Evolutionary conservation across 306 rosid species (phyloP).

Genomic region (Hippophae tibetana): DNA sequence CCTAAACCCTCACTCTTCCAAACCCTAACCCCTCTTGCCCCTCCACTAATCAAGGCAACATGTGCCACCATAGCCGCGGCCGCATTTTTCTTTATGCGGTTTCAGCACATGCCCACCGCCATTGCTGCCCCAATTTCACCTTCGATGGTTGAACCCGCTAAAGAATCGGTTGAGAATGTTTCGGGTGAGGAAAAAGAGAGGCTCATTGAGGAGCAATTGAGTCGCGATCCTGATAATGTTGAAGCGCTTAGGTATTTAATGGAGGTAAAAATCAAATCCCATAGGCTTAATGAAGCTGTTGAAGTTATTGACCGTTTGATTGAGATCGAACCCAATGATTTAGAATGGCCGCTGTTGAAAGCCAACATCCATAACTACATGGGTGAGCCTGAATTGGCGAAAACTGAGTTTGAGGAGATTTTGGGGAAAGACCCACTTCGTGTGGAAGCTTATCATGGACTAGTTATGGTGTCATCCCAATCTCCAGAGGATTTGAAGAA

Average conservation of each 20-base stretch:
- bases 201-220: conserved; percentile 34
- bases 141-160: conserved; percentile 21
- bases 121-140: conserved; percentile 29
- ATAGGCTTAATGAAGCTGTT: conserved; percentile 49
- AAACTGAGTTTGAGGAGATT: conserved; percentile 38
- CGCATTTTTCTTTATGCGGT: conserved; percentile 43
- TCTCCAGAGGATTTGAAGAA: conserved; percentile 18
- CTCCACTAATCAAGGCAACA: conserved; percentile 37
- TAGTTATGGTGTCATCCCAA: conserved; percentile 42
- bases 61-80: conserved; percentile 43
- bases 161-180: conserved; percentile 16
- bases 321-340: conserved; percentile 58
- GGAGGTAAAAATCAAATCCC: conserved; percentile 39
- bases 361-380: conserved; percentile 47
- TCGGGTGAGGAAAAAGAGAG: conserved; percentile 31
- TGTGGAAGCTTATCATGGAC: conserved; percentile 73
- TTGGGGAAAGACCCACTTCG: conserved; percentile 45
- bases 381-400: conserved; percentile 43
- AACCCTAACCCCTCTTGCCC: conserved; percentile 31
- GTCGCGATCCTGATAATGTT: conserved; percentile 29
- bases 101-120: conserved; percentile 36
- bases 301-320: conserved; percentile 38
- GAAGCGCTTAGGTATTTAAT: conserved; percentile 47
- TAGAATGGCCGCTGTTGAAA: conserved; percentile 56
- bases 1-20: conserved; percentile 24